Conservation (phyloP, 2,329 filamentous ascomycete species). For the Phaeosphaeria sp. region DNA sequence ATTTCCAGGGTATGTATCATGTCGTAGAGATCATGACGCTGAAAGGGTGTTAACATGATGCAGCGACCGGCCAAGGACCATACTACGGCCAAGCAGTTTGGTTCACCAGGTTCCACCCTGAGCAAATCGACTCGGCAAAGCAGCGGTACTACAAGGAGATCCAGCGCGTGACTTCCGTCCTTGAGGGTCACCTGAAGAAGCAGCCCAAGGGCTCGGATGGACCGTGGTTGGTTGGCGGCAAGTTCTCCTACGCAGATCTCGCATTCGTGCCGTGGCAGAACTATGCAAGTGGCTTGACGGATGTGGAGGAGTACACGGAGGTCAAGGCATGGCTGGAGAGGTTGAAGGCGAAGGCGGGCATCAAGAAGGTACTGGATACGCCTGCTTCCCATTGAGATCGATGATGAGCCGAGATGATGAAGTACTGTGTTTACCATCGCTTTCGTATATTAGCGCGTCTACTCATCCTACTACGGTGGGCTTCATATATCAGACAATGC, state of each 20-base stretch:
- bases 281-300: constrained; percentile 6
- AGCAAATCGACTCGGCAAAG: constrained; percentile 55
- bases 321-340: constrained; percentile 26
- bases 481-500: not conserved
- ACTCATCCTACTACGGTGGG: not conserved
- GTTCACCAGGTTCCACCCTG: constrained; percentile 48
- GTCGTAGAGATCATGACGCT: not conserved
- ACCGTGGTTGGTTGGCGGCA: constrained; percentile 40
- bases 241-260: constrained; percentile 35
- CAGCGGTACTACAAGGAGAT: constrained; percentile 58
- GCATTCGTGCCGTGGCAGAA: constrained; percentile 34
- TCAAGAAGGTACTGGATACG: constrained; percentile 2
- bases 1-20: constrained; percentile 46
- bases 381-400: not conserved
- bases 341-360: constrained; percentile 5
- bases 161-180: constrained; percentile 54
- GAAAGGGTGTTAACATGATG: not conserved
- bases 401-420: too few relatives aligned
- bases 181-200: constrained; percentile 51
- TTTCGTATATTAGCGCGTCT: not conserved
- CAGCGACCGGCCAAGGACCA: constrained; percentile 53
- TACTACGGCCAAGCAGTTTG: constrained; percentile 51
- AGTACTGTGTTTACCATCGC: not conserved
- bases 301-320: constrained; percentile 19
- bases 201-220: constrained; percentile 27